Conservation (phyloP, 2,329 filamentous ascomycete genomes). For the Tolypocladium cylindrosporum region DNA sequence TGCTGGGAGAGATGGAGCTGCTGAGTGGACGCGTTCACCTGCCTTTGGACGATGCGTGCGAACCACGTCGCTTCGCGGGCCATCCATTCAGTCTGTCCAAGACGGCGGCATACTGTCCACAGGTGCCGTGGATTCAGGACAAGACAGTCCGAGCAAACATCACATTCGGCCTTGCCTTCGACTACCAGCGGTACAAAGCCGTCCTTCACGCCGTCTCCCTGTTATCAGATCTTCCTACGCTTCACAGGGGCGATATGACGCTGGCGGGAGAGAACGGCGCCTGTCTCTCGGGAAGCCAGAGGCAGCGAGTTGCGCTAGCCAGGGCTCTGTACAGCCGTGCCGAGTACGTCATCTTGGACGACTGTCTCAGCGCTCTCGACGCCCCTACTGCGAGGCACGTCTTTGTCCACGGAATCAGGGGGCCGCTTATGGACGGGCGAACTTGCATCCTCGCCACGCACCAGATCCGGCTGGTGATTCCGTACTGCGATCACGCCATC, state of each 20-base stretch:
- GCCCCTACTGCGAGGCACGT: constrained; percentile 20
- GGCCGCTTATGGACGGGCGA: constrained; percentile 2
- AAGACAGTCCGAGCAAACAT: constrained; percentile 64
- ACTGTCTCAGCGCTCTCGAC: constrained; percentile 67
- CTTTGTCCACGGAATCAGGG: constrained; percentile 1
- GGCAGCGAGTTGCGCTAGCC: constrained; percentile 9
- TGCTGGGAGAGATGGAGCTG: constrained; percentile 51
- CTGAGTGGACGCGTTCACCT: neutral
- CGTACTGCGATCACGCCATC: neutral
- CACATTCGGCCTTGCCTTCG: constrained; percentile 56
- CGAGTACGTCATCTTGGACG: constrained; percentile 46
- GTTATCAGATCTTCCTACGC: constrained; percentile 59
- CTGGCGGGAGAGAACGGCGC: constrained; percentile 31
- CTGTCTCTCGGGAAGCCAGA: constrained; percentile 8
- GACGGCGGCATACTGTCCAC: constrained; percentile 25
- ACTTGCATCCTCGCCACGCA: constrained; percentile 1
- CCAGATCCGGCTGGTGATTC: neutral
- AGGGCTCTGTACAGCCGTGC: constrained; percentile 12
- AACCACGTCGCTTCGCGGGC: constrained; percentile 53
- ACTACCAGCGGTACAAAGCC: constrained; percentile 52
- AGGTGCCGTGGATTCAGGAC: constrained; percentile 73
- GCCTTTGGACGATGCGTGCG: neutral
- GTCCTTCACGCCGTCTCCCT: constrained; percentile 61
- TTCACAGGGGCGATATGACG: constrained; percentile 60
- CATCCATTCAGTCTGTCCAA: constrained; percentile 51